Evolutionary conservation across 1,284 basidiomycete genomes (phyloP).

Genomic region (Papiliotrema nemorosa): DNA sequence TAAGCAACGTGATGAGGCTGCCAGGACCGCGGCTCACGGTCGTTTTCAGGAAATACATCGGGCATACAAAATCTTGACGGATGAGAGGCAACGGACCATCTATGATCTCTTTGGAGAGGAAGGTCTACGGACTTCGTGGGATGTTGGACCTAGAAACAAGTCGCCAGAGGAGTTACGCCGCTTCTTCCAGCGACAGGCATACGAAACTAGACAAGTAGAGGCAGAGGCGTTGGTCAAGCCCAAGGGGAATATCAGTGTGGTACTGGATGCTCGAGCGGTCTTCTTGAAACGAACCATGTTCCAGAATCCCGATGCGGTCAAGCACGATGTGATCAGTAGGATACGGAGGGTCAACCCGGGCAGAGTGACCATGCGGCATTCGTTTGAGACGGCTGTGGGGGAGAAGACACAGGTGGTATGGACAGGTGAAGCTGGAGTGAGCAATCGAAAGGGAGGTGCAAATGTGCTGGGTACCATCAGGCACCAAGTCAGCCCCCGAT

Average conservation of each 20-base stretch:
- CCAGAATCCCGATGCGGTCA: conserved; percentile 29
- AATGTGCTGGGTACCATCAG: conserved; percentile 53
- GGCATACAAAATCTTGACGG: conserved; percentile 51
- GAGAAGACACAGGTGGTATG: conserved; percentile 39
- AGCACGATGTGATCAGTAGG: conserved; percentile 35
- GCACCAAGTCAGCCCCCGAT: conserved; percentile 52
- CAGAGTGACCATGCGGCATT: conserved; percentile 45
- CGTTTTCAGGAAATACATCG: conserved; percentile 43
- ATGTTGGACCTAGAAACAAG: conserved; percentile 50
- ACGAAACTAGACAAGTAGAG: conserved; percentile 49
- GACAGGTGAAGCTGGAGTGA: conserved; percentile 48
- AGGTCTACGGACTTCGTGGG: conserved; percentile 53
- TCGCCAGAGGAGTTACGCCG: conserved; percentile 49
- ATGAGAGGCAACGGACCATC: conserved; percentile 51
- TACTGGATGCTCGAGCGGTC: conserved; percentile 45
- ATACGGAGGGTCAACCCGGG: conserved; percentile 32
- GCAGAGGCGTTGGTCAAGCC: conserved; percentile 54
- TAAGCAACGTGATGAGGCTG: conserved; percentile 50
- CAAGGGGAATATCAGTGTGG: conserved; percentile 44
- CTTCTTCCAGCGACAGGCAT: conserved; percentile 50
- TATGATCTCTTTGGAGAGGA: conserved; percentile 57
- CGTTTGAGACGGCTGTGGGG: conserved; percentile 44
- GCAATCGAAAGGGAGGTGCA: conserved; percentile 49
- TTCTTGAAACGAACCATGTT: conserved; percentile 37
- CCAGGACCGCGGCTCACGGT: conserved; percentile 30